Conservation (phyloP, 768 basidiomycete genomes). For the Tephrocybe sp. region DNA sequence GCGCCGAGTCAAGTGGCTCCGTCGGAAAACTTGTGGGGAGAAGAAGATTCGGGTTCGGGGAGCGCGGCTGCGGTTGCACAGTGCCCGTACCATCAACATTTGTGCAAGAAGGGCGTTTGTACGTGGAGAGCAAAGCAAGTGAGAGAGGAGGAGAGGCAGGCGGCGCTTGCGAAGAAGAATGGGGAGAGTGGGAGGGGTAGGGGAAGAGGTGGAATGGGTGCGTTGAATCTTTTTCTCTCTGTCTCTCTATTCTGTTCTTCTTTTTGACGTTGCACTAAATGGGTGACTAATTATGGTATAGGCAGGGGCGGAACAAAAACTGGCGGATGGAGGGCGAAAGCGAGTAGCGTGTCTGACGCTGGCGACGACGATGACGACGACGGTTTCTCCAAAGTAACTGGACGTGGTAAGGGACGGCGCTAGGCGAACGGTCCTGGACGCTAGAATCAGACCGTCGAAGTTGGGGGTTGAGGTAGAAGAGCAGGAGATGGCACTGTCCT, state of each 20-base stretch:
- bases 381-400: conserved; percentile 6
- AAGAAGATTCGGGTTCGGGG: conserved; percentile 16
- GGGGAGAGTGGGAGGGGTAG: conserved; percentile 2
- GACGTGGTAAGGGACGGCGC: conserved; percentile 6
- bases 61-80: conserved; percentile 14
- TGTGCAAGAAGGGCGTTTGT: conserved; percentile 39
- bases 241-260: no score
- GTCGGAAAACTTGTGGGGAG: conserved; percentile 25
- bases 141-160: conserved; percentile 21
- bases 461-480: no score
- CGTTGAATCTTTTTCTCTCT: background rate
- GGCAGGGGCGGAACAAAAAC: conserved; percentile 5
- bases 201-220: background rate
- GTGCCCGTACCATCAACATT: conserved; percentile 27
- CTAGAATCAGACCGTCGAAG: no score
- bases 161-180: conserved; percentile 10
- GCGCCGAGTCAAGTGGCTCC: background rate
- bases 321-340: conserved; percentile 11
- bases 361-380: background rate
- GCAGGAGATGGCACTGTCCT: no score
- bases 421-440: background rate
- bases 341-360: conserved; percentile 6
- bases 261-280: no score
- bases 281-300: no score
- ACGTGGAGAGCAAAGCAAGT: conserved; percentile 26